Conservation (phyloP, 2,329 filamentous ascomycete genomes). For the Colletotrichum musicola region DNA sequence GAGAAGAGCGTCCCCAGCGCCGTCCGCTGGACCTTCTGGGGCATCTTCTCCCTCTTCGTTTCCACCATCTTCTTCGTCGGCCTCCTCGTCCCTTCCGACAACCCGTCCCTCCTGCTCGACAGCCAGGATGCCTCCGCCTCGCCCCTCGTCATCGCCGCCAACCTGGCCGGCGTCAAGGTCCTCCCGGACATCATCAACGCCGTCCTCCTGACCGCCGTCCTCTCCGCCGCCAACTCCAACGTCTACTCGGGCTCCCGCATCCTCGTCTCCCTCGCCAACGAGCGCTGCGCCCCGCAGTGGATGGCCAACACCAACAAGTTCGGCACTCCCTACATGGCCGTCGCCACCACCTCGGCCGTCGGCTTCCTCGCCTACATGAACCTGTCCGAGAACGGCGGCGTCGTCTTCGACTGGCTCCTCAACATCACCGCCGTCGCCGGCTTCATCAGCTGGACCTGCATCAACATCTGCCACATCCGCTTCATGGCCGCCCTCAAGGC, state of each 20-base stretch:
- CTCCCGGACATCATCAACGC: conserved; percentile 81
- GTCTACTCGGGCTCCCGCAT: conserved; percentile 80
- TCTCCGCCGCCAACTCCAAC: conserved; percentile 83
- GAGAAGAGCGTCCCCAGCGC: conserved; percentile 78
- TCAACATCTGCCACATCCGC: conserved; percentile 72
- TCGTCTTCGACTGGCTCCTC: conserved; percentile 79
- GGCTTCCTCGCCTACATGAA: conserved; percentile 78
- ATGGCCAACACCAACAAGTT: conserved; percentile 70
- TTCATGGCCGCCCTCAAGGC: conserved; percentile 72
- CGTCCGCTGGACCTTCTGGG: conserved; percentile 81
- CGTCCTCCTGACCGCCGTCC: conserved; percentile 81
- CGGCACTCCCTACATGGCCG: conserved; percentile 74
- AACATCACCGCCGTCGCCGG: conserved; percentile 78
- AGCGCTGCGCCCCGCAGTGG: conserved; percentile 71
- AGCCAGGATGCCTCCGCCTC: conserved; percentile 72
- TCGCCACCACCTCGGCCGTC: conserved; percentile 68
- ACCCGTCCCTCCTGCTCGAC: conserved; percentile 63
- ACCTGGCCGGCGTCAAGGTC: conserved; percentile 72
- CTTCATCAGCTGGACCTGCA: conserved; percentile 78
- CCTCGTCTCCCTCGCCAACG: conserved; percentile 74
- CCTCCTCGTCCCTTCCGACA: conserved; percentile 75
- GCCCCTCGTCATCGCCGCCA: conserved; percentile 72
- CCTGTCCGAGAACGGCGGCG: conserved; percentile 66
- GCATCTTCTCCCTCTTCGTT: conserved; percentile 78
- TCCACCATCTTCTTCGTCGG: conserved; percentile 77